phyloP scores from a whole-genome alignment of 2,329 filamentous ascomycete genomes.

The Curvularia sp. region DNA sequence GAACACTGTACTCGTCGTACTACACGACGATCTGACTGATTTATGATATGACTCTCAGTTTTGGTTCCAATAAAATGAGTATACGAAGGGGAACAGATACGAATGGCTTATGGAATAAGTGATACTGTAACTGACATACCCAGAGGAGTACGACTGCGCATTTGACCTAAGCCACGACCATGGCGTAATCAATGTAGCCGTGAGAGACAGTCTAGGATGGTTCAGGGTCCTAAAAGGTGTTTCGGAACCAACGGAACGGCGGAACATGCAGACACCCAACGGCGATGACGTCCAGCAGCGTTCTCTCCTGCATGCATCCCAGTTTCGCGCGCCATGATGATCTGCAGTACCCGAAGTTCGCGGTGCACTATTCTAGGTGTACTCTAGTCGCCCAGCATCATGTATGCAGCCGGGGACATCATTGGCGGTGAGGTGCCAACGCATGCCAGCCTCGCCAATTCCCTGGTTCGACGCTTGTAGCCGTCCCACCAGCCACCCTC shows the following conservation, averaged over 20 bases:
- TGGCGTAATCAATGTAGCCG: not conserved
- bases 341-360: not conserved
- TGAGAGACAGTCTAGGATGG: not conserved
- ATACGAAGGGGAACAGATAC: not conserved
- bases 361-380: not conserved
- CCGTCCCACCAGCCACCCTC: constrained; percentile 43
- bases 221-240: not conserved
- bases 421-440: constrained; percentile 36
- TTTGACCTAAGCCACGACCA: not conserved
- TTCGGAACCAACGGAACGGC: constrained; percentile 12
- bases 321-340: not conserved
- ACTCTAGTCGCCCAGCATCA: constrained; percentile 13
- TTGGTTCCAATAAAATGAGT: not conserved
- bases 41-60: constrained; percentile 2
- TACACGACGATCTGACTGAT: not conserved
- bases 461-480: constrained; percentile 24
- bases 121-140: not conserved
- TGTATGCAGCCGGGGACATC: constrained; percentile 26
- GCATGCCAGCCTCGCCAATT: constrained; percentile 48
- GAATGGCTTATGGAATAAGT: not conserved
- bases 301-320: not conserved
- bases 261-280: constrained; percentile 1
- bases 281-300: constrained; percentile 8
- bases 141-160: not conserved
- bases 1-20: not conserved